Conservation (phyloP, 345 rosid genomes). For the Microcos paniculata region DNA sequence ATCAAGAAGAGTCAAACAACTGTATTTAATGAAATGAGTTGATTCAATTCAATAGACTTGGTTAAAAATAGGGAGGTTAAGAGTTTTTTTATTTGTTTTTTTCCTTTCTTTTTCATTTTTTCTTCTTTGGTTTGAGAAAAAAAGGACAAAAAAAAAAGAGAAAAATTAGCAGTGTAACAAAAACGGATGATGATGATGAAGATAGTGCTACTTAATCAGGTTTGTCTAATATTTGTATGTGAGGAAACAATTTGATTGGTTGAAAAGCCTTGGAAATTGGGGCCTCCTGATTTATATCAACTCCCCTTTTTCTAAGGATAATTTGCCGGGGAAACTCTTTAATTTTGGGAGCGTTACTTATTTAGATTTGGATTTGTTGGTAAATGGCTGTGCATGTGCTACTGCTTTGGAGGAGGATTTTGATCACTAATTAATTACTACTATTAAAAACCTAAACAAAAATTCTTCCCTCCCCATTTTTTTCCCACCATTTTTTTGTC, state of each 20-base stretch:
- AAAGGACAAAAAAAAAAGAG: not conserved
- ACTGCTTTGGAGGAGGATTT: too few species aligned
- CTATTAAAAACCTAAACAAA: too few species aligned
- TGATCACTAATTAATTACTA: too few species aligned
- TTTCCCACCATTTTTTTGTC: not conserved
- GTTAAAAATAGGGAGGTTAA: conserved; percentile 5
- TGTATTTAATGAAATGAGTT: conserved; percentile 14
- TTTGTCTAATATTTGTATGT: not conserved
- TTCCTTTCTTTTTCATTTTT: not conserved
- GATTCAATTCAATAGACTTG: conserved; percentile 13
- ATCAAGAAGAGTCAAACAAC: conserved; percentile 26
- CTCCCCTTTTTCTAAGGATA: conserved; percentile 6
- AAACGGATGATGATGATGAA: not conserved
- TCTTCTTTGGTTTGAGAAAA: not conserved
- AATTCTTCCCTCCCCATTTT: not conserved
- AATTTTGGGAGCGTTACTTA: not conserved
- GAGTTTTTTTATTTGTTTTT: not conserved
- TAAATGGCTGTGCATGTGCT: conserved; percentile 12
- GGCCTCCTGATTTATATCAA: not conserved
- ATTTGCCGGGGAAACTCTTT: not conserved
- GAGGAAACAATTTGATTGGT: conserved; percentile 23
- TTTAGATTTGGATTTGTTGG: conserved; percentile 11
- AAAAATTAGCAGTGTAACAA: not conserved
- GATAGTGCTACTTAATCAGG: too few species aligned
- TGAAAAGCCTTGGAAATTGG: conserved; percentile 14